Percentiles rank a stretch among this genome's conserved stretches.
Conservation (phyloP, 305 asterid genomes). For the Fraxinus latifolia region DNA sequence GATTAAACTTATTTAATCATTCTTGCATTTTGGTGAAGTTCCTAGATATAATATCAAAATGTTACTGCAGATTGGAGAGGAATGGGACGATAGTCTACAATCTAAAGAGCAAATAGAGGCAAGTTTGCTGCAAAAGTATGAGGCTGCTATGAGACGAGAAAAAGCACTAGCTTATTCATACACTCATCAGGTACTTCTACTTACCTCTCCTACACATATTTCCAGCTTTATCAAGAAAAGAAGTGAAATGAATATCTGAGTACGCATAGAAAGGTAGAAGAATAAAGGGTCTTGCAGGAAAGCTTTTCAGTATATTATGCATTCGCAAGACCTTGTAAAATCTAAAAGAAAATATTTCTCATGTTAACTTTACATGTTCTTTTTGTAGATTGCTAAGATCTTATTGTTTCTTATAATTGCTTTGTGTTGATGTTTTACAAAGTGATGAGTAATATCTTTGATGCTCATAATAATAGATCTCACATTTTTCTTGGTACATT, state of each 20-base stretch:
- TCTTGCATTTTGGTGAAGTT: conserved; percentile 14
- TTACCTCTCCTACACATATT: not conserved
- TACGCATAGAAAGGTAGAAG: not conserved
- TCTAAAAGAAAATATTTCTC: not conserved
- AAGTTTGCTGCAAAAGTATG: conserved; percentile 70
- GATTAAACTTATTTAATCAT: not conserved
- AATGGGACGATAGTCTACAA: conserved; percentile 82
- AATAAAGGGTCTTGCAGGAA: not conserved
- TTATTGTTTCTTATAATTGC: not conserved
- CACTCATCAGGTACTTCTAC: conserved; percentile 79
- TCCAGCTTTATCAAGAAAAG: not conserved
- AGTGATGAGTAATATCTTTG: not conserved
- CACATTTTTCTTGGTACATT: not conserved
- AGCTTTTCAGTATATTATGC: not conserved
- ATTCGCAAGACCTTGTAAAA: not conserved
- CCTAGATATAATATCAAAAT: conserved; percentile 11
- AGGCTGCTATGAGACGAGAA: conserved; percentile 91
- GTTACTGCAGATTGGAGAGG: conserved; percentile 66
- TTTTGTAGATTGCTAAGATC: not conserved
- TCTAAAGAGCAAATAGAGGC: conserved; percentile 83
- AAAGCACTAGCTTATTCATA: conserved; percentile 90
- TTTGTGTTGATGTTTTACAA: not conserved
- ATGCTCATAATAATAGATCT: not conserved
- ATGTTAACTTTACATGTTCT: not conserved
- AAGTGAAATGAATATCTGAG: not conserved